phyloP scores from a whole-genome alignment of 805 yeast species.

The Barnettozyma californica region DNA sequence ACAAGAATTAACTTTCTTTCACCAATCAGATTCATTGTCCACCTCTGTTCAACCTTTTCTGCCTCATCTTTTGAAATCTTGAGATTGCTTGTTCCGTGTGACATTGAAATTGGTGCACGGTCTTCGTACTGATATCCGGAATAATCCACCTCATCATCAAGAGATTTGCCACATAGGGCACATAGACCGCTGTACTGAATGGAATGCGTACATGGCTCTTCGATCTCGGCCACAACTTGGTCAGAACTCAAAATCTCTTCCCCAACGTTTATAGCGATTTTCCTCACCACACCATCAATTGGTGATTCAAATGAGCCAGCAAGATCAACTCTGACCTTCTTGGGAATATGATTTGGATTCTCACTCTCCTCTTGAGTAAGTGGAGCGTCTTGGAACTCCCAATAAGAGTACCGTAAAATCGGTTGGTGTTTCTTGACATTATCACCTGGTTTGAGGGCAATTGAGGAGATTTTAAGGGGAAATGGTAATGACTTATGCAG shows the following conservation, averaged over 20 bases:
- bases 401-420: slow-evolving; percentile 39
- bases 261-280: slow-evolving; percentile 46
- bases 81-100: slow-evolving; percentile 81
- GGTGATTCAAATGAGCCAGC: slow-evolving; percentile 82
- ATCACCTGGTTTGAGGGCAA: slow-evolving; percentile 28
- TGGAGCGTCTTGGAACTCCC: slow-evolving; percentile 37
- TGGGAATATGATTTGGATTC: slow-evolving; percentile 14
- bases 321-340: slow-evolving; percentile 50
- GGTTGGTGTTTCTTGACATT: slow-evolving; percentile 33
- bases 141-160: slow-evolving; percentile 71
- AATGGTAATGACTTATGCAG: slow-evolving; percentile 29
- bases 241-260: slow-evolving; percentile 48
- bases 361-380: slow-evolving; percentile 19
- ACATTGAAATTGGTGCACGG: slow-evolving; percentile 81
- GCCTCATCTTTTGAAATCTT: slow-evolving; percentile 87
- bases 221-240: slow-evolving; percentile 49
- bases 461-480: slow-evolving; percentile 34
- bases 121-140: slow-evolving; percentile 50
- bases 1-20: slow-evolving; percentile 78
- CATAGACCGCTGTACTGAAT: slow-evolving; percentile 56
- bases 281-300: slow-evolving; percentile 59
- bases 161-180: slow-evolving; percentile 30
- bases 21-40: slow-evolving; percentile 53
- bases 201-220: slow-evolving; percentile 86
- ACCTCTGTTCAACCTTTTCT: slow-evolving; percentile 64